Conservation (phyloP, 2,329 filamentous ascomycete species). For the Diaporthe vexans region DNA sequence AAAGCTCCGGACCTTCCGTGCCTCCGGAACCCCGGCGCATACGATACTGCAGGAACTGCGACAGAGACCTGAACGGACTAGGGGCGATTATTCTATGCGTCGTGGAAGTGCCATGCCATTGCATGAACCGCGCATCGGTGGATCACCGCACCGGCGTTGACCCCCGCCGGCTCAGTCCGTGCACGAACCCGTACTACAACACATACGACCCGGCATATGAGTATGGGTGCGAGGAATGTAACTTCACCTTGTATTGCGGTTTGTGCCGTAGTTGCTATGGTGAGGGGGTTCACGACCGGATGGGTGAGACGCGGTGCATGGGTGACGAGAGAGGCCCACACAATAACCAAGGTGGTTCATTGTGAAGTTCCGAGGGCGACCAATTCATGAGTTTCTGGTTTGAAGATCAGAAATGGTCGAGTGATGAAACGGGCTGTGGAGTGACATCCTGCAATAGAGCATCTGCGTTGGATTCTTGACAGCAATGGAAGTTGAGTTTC, state of each 20-base stretch:
- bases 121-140: background rate
- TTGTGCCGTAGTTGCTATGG: background rate
- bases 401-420: background rate
- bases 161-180: background rate
- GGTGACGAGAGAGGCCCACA: background rate
- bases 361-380: background rate
- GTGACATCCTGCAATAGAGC: background rate
- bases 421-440: no score
- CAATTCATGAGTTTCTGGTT: background rate
- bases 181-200: background rate
- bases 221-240: background rate
- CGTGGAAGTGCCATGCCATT: background rate
- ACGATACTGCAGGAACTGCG: background rate
- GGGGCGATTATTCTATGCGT: background rate
- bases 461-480: background rate
- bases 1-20: no score
- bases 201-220: background rate
- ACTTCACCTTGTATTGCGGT: background rate
- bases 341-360: background rate
- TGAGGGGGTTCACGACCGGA: background rate
- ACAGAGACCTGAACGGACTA: background rate
- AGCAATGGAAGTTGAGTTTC: background rate
- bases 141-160: background rate
- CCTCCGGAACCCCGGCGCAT: background rate
- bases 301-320: background rate